Evolutionary conservation across 495 filamentous ascomycete genomes (phyloP).

Genomic region (Penicillium verhagenii): DNA sequence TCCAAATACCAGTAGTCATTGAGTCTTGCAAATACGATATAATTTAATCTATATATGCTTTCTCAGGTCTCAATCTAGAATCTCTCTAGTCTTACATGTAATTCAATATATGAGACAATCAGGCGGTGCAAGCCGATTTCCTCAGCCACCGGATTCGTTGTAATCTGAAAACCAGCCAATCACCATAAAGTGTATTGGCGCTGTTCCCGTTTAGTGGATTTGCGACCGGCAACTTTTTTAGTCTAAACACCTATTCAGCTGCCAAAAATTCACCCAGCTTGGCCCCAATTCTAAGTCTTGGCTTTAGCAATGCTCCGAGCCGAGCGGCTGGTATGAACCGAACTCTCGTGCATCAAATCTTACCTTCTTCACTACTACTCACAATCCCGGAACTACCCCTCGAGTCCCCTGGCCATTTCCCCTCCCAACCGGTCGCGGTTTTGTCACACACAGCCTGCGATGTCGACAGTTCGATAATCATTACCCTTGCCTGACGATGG

Average conservation of each 20-base stretch:
- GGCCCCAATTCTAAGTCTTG: conserved; percentile 6
- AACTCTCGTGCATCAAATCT: not conserved
- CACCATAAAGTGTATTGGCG: not conserved
- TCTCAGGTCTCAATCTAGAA: no score
- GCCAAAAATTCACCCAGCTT: conserved; percentile 2
- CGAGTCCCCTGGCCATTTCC: not conserved
- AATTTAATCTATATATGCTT: no score
- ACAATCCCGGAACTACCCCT: not conserved
- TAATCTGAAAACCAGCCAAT: conserved; percentile 7
- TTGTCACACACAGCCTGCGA: conserved; percentile 28
- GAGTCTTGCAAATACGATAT: no score
- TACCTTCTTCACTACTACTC: not conserved
- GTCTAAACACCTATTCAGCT: conserved; percentile 5
- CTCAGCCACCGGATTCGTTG: not conserved
- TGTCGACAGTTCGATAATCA: conserved; percentile 45
- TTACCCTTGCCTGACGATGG: conserved; percentile 53
- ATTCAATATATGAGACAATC: not conserved
- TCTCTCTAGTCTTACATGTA: no score
- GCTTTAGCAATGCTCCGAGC: not conserved
- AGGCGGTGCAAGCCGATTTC: conserved; percentile 5
- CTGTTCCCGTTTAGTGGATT: conserved; percentile 5
- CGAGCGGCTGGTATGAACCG: not conserved
- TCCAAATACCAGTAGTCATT: no score
- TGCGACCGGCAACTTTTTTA: conserved; percentile 16
- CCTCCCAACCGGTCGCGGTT: not conserved